Evolutionary conservation across 2,329 filamentous ascomycete genomes (phyloP), one percentile per base, ranked within the genome.

Genomic region (Hypoxylon sp.): DNA sequence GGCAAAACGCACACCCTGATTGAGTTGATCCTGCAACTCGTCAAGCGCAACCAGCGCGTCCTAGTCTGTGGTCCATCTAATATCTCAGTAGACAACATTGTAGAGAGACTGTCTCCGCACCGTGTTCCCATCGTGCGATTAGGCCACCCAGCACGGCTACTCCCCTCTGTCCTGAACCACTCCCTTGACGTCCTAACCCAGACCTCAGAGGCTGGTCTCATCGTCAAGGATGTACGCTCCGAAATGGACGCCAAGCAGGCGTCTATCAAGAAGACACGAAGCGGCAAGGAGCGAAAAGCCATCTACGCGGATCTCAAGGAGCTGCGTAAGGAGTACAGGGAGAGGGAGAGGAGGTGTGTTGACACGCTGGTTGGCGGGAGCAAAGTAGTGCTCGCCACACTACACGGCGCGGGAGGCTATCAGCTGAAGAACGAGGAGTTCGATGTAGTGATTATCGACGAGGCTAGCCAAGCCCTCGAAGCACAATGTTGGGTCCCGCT

Each of bases 21-120:
- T 66, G 96, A 99, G 79, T 85, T 99, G 11, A 97, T 99, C 67
- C 85, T 97, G n/a, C 96, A 99, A 77, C 83, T 98, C 73, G 84
- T 97, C 60, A 91, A 90, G 76, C 88, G 88, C 24, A 87, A 89
- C 35, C 86, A 91, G 59, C 89, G 94, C 1, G 85, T 98, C 10
- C 85, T 98, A 1, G 95, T 98, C n/a, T 98, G 96, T 75, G 96
- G 95, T 0, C 96, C 96, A 0, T 97, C 93, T 31, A 99, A 99
- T 78, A 94, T 99, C 73, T 96, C 93, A 0, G 96, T 99, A 0
- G 96, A 99, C 85, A 99, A 99, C 77, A 97, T 99, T 64, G 94
- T 98, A 7, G 96, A 99, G 80, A 90, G 96, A 6, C 87, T 98
- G 1, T 89, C 94, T 1, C 89, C 92, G 0, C 92, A 94, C 79